Base-by-base conservation (phyloP, 139 green algal species). In the Chlamydomonas eustigma region DNA sequence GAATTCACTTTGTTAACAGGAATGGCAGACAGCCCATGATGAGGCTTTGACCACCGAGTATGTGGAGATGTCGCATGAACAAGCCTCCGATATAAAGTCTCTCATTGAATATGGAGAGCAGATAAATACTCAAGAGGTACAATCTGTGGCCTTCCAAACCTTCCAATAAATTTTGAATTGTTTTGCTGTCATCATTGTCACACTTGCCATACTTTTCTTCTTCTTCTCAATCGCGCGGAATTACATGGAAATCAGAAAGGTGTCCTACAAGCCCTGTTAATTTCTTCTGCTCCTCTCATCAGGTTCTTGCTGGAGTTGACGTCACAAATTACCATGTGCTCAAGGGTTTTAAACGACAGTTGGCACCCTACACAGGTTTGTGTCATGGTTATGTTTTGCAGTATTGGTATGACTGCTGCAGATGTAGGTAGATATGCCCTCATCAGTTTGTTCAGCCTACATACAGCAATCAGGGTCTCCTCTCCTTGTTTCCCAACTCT, bases 11-110 rank as follows among this genome's bases (percentile, higher is more conserved):
- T 69, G 25, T 33, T 8, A 32, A 28, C 65, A 72, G 35, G 76
- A 71, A 51, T 75, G 76, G 67, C 30, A 64, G 36, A 36, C 31
- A 5, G 2, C 38, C 3, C 35, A 52, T 28, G 64, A 77, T 50
- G 76, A 81, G 69, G 44, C 37, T 8, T 24, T 51, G 2, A 69
- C 70, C 32, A 69, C 77, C 34, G 39, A 71, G 18, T 77, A 82
- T 35, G 77, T 82, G 39, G 52, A 51, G n/a, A 33, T 44, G 63
- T 50, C 51, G 37, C 39, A 30, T 12, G 36, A 39, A 25, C 71
- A 72, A 68, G 75, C 58, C 31, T 18, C 44, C 39, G n/a, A 24
- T 5, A 35, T 39, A 18, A 33, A 71, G 31, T 31, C 22, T 30
- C 64, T 71, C 64, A 37, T 33, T 35, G 64, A 71, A 18, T 58